Evolutionary conservation across 106 monocot species (phyloP), one percentile per base, ranked within the genome.

Genomic region (Vanilla planifolia): DNA sequence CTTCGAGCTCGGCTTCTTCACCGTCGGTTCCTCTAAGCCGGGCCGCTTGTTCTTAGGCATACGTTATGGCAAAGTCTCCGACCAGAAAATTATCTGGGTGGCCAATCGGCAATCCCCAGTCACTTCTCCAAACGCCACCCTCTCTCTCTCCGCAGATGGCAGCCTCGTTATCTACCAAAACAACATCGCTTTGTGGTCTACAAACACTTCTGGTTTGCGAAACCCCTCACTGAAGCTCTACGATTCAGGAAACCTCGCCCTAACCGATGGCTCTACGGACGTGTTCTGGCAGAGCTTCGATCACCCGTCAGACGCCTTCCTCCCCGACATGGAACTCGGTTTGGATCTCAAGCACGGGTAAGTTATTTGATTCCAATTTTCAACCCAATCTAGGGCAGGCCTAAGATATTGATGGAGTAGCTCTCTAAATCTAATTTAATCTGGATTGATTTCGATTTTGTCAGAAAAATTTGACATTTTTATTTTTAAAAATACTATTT

Each of bases 251-350:
- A 72, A 72, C 34, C 55, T 72, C 24, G 48, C 65, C 6, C 20
- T 72, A 1, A 59, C 36, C 3, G 57, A 46, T 35, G 45, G 8
- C 24, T 16, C 23, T n/a, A 35, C 21, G 13, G 14, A 16, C n/a
- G 3, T 0, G n/a, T 2, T 26, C 2, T 72, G 72, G 72, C 55
- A 72, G 37, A 58, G 72, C 47, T 64, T 72, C 47, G 63, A 72
- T 26, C 33, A 57, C 47, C 72, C 64, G 8, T 24, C 43, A 5
- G 48, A 72, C 33, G 62, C 72, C 0, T 43, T 65, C 43, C 35
- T 73, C 19, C 26, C 72, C 4, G 59, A 47, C 0, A 73, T 73
- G 72, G 45, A 59, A 57, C 16, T 73, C 25, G 72, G 72, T 0
- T 59, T 30, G 56, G 27, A 73, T 29, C 19, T 48, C 0, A 56